These are phyloP conservation scores for Selenicereus undatus DNA, from an alignment of 148 eudicot genomes.

Conservation along the genomic window DNA sequence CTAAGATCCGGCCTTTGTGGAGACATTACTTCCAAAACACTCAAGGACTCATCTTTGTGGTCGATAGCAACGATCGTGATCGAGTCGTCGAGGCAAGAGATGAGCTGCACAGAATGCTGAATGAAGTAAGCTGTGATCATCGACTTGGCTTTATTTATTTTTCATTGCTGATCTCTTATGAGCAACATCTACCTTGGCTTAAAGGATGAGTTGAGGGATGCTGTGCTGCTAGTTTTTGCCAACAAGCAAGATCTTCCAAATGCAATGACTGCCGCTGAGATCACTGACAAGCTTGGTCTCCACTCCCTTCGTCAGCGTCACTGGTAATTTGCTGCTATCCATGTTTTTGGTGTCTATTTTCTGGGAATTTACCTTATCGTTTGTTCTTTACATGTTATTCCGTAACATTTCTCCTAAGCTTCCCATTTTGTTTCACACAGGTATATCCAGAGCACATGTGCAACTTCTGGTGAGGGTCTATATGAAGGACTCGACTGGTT, in stretches of 20 bases:
- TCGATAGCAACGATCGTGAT: conserved; percentile 73
- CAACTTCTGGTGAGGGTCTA: conserved; percentile 61
- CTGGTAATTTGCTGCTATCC: conserved; percentile 33
- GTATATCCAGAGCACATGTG: conserved; percentile 70
- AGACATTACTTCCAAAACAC: conserved; percentile 78
- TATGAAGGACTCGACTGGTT: conserved; percentile 66
- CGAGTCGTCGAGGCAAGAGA: conserved; percentile 69
- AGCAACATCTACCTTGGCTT: neutral
- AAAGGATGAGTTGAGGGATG: conserved; percentile 73
- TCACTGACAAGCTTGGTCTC: conserved; percentile 69
- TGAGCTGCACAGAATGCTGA: conserved; percentile 69
- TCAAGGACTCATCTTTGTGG: conserved; percentile 73
- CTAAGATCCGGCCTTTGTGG: conserved; percentile 68
- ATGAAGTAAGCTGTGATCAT: conserved; percentile 37
- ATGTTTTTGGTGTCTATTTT: neutral
- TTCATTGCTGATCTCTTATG: neutral
- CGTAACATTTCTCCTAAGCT: neutral
- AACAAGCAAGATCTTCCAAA: conserved; percentile 83
- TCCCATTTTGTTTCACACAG: conserved; percentile 20
- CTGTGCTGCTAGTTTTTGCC: conserved; percentile 63
- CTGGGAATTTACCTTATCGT: neutral
- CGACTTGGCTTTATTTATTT: neutral
- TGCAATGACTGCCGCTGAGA: conserved; percentile 74
- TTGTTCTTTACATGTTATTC: neutral
- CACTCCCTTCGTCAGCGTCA: conserved; percentile 76